Percentiles rank a stretch among this genome's conserved stretches.
Evolutionary conservation across 2,329 filamentous ascomycete species (phyloP).

Genomic region (Cercospora janseana): DNA sequence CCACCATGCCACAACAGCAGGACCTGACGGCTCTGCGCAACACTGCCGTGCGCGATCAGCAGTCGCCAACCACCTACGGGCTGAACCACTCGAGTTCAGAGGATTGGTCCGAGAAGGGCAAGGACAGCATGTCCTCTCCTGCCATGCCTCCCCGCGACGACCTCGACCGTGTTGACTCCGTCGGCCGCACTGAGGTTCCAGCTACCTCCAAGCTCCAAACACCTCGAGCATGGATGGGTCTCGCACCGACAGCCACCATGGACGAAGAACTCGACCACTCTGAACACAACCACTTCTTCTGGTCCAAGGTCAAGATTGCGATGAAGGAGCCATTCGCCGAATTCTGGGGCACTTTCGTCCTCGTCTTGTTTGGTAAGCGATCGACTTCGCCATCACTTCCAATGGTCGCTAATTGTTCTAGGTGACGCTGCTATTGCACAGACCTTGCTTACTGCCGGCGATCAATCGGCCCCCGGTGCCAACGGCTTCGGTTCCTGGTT

Average conservation of each 20-base stretch:
- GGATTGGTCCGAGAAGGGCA: slow-evolving; percentile 20
- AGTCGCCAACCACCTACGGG: not conserved
- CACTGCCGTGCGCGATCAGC: slow-evolving; percentile 8
- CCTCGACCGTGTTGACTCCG: not conserved
- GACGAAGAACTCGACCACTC: slow-evolving; percentile 43
- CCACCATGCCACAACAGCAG: slow-evolving; percentile 11
- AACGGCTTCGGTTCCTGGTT: slow-evolving; percentile 46
- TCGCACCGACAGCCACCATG: slow-evolving; percentile 45
- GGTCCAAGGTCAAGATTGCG: slow-evolving; percentile 43
- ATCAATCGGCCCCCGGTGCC: slow-evolving; percentile 42
- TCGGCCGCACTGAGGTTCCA: not conserved
- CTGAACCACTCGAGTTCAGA: slow-evolving; percentile 19
- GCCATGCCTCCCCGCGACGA: slow-evolving; percentile 6
- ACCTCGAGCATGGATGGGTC: slow-evolving; percentile 34
- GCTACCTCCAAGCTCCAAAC: slow-evolving; percentile 15
- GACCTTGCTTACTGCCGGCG: slow-evolving; percentile 41
- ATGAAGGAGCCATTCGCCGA: slow-evolving; percentile 48
- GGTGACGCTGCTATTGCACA: slow-evolving; percentile 47
- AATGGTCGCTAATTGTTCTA: slow-evolving; percentile 5
- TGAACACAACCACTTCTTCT: slow-evolving; percentile 40
- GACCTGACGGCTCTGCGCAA: slow-evolving; percentile 15
- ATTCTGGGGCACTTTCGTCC: slow-evolving; percentile 45
- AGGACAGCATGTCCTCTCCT: slow-evolving; percentile 17
- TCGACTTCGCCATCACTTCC: not conserved
- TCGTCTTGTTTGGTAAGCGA: slow-evolving; percentile 42